phyloP scores from a whole-genome alignment of 768 basidiomycete genomes.

The Mycena albidolilacea region DNA sequence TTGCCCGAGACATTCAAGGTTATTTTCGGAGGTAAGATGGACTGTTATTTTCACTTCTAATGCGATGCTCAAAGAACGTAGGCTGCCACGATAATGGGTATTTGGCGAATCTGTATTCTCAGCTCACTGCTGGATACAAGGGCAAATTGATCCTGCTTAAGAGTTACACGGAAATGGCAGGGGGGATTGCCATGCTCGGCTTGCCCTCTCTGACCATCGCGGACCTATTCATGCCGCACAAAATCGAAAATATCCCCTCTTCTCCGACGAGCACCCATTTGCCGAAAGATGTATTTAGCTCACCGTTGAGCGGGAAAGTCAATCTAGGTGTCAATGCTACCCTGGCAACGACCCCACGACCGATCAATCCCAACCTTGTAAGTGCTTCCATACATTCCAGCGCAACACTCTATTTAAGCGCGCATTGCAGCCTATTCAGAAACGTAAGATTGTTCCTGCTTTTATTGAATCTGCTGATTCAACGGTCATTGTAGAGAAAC shows the following conservation, averaged over 20 bases:
- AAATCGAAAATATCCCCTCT: slow-evolving; percentile 52
- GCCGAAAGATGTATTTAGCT: not conserved
- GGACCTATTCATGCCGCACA: slow-evolving; percentile 72
- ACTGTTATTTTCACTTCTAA: slow-evolving; percentile 30
- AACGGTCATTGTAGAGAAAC: slow-evolving; percentile 24
- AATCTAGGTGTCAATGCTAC: slow-evolving; percentile 8
- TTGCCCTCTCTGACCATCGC: slow-evolving; percentile 69
- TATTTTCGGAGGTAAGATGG: slow-evolving; percentile 70
- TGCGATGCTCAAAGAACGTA: slow-evolving; percentile 43
- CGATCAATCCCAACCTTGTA: slow-evolving; percentile 24
- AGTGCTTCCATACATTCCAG: not conserved
- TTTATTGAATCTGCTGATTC: not conserved
- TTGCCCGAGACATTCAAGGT: slow-evolving; percentile 75
- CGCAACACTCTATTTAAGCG: not conserved
- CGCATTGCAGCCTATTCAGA: slow-evolving; percentile 15
- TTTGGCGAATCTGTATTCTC: slow-evolving; percentile 72
- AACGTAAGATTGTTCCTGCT: slow-evolving; percentile 13
- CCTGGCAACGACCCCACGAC: slow-evolving; percentile 1
- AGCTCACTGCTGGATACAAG: slow-evolving; percentile 75
- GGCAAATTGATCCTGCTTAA: slow-evolving; percentile 76
- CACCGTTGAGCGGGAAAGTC: slow-evolving; percentile 34
- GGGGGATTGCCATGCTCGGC: slow-evolving; percentile 68
- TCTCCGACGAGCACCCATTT: slow-evolving; percentile 5
- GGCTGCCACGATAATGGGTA: slow-evolving; percentile 86
- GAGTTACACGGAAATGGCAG: slow-evolving; percentile 74